A percentile compares a stretch with the other conserved stretches of the same genome.
phyloP scores from a whole-genome alignment of 169 alveolate genomes.

The Sarcocystis neurona region DNA sequence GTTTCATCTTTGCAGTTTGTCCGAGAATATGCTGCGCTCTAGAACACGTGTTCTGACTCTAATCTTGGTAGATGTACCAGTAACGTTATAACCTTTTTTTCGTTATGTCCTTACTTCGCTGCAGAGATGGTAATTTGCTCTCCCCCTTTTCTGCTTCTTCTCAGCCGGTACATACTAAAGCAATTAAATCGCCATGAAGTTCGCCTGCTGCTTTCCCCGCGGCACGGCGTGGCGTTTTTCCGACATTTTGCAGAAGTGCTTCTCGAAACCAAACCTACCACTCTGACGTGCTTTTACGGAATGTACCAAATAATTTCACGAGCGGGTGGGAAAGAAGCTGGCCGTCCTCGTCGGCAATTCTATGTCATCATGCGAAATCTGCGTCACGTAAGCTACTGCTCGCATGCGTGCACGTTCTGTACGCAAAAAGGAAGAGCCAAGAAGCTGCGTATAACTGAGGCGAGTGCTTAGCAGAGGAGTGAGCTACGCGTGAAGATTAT shows the following conservation, averaged over 20 bases:
- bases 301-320: background rate
- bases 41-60: too few relatives aligned
- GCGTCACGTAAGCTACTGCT: background rate
- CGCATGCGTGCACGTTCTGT: background rate
- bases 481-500: too few relatives aligned
- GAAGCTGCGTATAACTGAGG: background rate
- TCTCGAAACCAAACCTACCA: background rate
- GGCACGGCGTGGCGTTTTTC: background rate
- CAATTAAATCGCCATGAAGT: conserved; percentile 47
- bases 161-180: conserved; percentile 43
- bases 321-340: background rate
- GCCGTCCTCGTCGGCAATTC: background rate
- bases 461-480: too few relatives aligned
- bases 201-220: background rate
- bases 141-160: background rate
- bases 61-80: too few relatives aligned
- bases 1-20: too few relatives aligned
- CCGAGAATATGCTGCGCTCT: too few relatives aligned
- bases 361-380: conserved; percentile 23
- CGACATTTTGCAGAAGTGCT: background rate
- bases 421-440: background rate
- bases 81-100: too few relatives aligned
- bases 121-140: too few relatives aligned
- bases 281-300: conserved; percentile 40
- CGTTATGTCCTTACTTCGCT: too few relatives aligned